These are phyloP conservation scores for Thraustochytrium sp. DNA, from an alignment of 352 stramenopile genomes.

Conservation along the genomic window DNA sequence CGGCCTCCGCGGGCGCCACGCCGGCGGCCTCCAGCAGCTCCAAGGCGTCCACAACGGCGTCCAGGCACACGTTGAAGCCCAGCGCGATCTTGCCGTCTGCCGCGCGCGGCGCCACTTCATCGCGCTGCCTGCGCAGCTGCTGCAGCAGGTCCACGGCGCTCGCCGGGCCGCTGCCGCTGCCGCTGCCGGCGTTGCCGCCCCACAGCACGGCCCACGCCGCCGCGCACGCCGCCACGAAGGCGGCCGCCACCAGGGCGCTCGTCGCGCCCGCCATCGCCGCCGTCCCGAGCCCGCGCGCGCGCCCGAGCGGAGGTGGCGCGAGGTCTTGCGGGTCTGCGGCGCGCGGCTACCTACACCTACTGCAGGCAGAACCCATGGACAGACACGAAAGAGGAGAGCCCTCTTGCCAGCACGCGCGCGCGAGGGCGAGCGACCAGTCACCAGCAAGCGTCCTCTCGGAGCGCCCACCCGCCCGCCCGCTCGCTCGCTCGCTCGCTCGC, in stretches of 20 bases:
- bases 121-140: neutral
- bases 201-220: neutral
- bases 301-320: too few relatives aligned
- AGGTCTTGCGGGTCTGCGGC: too few relatives aligned
- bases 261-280: too few relatives aligned
- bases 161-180: neutral
- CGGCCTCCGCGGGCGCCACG: neutral
- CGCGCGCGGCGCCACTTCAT: neutral
- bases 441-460: too few relatives aligned
- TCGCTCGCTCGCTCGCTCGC: too few relatives aligned
- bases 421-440: too few relatives aligned
- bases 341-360: too few relatives aligned
- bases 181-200: neutral
- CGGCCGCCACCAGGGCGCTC: neutral
- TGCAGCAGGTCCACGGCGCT: neutral
- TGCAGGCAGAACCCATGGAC: too few relatives aligned
- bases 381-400: too few relatives aligned
- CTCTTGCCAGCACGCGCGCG: too few relatives aligned
- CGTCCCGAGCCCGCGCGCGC: too few relatives aligned
- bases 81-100: slow-evolving; percentile 1
- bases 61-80: slow-evolving; percentile 34
- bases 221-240: neutral
- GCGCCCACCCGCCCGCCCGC: too few relatives aligned
- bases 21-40: slow-evolving; percentile 3
- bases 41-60: slow-evolving; percentile 26